phyloP scores from a whole-genome alignment of 176 grass and related monocot species.

The Musa troglodytarum region DNA sequence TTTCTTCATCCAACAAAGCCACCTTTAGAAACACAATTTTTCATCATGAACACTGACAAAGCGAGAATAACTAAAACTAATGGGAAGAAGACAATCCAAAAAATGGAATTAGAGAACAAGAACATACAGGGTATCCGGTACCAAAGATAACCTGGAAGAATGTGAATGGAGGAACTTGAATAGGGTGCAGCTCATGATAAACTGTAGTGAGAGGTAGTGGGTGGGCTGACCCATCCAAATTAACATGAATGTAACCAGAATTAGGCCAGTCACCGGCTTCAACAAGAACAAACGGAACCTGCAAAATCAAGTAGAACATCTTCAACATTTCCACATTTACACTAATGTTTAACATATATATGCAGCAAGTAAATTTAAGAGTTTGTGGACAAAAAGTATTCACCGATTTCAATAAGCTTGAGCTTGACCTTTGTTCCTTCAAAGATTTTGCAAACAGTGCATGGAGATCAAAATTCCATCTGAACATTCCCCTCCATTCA shows the following conservation, averaged over 20 bases:
- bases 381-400: slow-evolving; percentile 19
- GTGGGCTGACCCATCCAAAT: slow-evolving; percentile 49
- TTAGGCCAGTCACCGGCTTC: slow-evolving; percentile 30
- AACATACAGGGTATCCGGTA: slow-evolving; percentile 80
- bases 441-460: slow-evolving; percentile 62
- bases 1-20: slow-evolving; percentile 92
- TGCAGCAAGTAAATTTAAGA: slow-evolving; percentile 7
- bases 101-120: slow-evolving; percentile 7
- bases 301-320: slow-evolving; percentile 13
- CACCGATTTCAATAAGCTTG: slow-evolving; percentile 53
- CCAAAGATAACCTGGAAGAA: slow-evolving; percentile 76
- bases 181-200: slow-evolving; percentile 71
- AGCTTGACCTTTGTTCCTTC: slow-evolving; percentile 63
- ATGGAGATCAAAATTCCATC: slow-evolving; percentile 89
- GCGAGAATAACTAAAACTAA: not conserved
- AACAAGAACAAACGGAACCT: slow-evolving; percentile 72
- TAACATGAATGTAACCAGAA: slow-evolving; percentile 42
- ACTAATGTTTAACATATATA: slow-evolving; percentile 1
- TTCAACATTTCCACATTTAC: not conserved
- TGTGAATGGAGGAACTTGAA: slow-evolving; percentile 70
- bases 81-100: not conserved
- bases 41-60: slow-evolving; percentile 9
- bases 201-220: slow-evolving; percentile 77
- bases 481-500: slow-evolving; percentile 90
- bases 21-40: slow-evolving; percentile 34